phyloP scores from a whole-genome alignment of 2,329 filamentous ascomycete species.

The Fusarium irregulare region DNA sequence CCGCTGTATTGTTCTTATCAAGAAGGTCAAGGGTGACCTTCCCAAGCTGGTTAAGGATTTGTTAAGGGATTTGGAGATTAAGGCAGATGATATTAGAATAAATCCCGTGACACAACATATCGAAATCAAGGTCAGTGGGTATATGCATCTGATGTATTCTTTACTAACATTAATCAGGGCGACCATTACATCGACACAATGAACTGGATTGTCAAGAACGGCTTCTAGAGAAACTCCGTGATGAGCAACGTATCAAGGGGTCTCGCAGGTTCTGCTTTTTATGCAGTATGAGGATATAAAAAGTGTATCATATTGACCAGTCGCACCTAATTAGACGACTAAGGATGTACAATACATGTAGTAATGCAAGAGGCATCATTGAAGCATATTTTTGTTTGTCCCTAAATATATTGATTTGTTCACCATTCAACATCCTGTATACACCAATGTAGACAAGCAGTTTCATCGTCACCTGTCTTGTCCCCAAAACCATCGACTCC shows the following conservation, averaged over 20 bases:
- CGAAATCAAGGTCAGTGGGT: constrained; percentile 70
- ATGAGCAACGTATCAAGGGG: background rate
- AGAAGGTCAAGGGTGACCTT: constrained; percentile 82
- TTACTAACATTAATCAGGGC: constrained; percentile 46
- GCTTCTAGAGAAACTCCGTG: constrained; percentile 47
- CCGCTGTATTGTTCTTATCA: constrained; percentile 77
- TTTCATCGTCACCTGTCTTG: constrained; percentile 39
- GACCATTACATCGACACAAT: constrained; percentile 47
- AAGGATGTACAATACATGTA: constrained; percentile 48
- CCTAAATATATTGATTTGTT: constrained; percentile 44
- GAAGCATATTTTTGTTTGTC: constrained; percentile 41
- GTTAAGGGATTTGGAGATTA: constrained; percentile 66
- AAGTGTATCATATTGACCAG: constrained; percentile 47
- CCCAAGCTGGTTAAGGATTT: constrained; percentile 73
- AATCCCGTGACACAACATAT: constrained; percentile 77
- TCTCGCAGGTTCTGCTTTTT: background rate
- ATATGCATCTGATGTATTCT: background rate
- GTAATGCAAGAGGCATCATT: constrained; percentile 44
- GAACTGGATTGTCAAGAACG: constrained; percentile 50
- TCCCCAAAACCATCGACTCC: constrained; percentile 46
- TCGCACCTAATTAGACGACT: constrained; percentile 33
- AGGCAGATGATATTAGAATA: constrained; percentile 63
- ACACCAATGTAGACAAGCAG: constrained; percentile 37
- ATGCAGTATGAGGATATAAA: constrained; percentile 26
- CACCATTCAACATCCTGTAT: constrained; percentile 42